These are phyloP conservation scores for Populus simonii DNA, from an alignment of 345 rosid genomes.

Conservation along the genomic window DNA sequence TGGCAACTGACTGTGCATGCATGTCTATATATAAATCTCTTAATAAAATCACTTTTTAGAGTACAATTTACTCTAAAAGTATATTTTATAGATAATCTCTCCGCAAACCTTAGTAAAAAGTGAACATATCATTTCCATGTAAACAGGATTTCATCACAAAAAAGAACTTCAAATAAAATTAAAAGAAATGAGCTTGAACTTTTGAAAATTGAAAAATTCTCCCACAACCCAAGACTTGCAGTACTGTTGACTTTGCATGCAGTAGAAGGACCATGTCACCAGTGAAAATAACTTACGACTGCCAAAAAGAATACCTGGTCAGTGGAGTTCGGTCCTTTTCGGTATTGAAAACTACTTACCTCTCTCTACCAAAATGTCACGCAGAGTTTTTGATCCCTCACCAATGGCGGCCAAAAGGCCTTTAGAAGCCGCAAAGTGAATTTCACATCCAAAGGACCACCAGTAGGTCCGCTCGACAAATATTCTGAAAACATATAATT, in stretches of 20 bases:
- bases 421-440: background rate
- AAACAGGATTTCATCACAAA: background rate
- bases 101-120: background rate
- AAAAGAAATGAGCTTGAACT: too few species aligned
- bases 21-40: too few species aligned
- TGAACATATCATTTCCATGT: background rate
- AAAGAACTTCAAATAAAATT: too few species aligned
- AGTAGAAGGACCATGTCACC: background rate
- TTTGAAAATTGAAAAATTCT: too few species aligned
- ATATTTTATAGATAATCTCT: background rate
- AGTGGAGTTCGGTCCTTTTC: too few species aligned
- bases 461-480: background rate
- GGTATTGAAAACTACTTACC: too few species aligned
- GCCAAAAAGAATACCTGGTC: background rate
- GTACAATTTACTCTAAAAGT: background rate
- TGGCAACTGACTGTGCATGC: too few species aligned
- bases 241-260: background rate
- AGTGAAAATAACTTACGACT: background rate
- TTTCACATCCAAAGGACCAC: background rate
- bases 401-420: background rate
- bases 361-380: background rate
- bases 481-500: background rate
- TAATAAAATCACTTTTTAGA: background rate
- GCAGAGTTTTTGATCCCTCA: background rate
- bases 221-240: too few species aligned